A percentile compares a stretch with the other conserved stretches of the same genome.
These are phyloP conservation scores for Trametes sp. DNA, from an alignment of 1,284 basidiomycete genomes.

Conservation along the genomic window DNA sequence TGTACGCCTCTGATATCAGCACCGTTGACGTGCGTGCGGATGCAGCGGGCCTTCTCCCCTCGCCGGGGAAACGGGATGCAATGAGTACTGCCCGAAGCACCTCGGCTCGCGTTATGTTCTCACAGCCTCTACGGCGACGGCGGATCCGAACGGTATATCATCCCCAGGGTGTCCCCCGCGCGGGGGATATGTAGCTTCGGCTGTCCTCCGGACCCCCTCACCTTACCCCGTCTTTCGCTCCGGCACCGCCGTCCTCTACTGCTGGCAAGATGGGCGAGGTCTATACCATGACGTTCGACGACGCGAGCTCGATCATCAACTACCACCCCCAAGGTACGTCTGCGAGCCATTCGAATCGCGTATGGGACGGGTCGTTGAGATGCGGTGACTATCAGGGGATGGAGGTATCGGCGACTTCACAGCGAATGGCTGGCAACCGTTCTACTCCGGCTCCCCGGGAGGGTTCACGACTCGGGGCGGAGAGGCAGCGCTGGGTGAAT, in stretches of 20 bases:
- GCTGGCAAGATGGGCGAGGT: not conserved
- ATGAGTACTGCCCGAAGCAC: not conserved
- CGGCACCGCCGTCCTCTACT: not conserved
- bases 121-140: not conserved
- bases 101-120: not conserved
- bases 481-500: constrained; percentile 27
- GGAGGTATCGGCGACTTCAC: constrained; percentile 28
- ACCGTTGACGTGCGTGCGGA: not conserved
- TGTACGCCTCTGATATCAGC: not conserved
- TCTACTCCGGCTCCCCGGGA: constrained; percentile 33
- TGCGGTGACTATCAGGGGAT: constrained; percentile 28
- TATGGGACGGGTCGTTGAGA: too few species aligned
- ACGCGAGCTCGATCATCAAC: constrained; percentile 34
- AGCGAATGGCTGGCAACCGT: constrained; percentile 40
- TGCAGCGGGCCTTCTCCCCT: not conserved
- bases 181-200: not conserved
- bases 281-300: constrained; percentile 37
- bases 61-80: not conserved
- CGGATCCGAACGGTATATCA: not conserved
- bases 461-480: constrained; percentile 31
- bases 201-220: not conserved
- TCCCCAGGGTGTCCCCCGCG: not conserved
- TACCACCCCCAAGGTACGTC: constrained; percentile 35
- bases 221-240: not conserved
- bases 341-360: not conserved